phyloP scores from a whole-genome alignment of 768 basidiomycete genomes.

The Auriscalpium orientale region DNA sequence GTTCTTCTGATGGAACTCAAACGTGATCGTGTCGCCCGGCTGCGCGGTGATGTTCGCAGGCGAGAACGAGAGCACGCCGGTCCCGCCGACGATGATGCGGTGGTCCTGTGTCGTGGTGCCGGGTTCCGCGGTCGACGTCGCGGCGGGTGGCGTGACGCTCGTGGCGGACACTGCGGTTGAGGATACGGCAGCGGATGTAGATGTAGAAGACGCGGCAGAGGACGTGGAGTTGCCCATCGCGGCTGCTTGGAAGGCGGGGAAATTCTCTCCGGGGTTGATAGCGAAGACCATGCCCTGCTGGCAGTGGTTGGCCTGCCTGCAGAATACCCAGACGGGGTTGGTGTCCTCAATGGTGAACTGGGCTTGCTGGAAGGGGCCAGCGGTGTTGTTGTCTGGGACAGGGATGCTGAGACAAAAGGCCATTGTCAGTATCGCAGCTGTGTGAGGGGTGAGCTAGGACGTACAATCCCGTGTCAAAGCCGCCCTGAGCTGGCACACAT shows the following conservation, averaged over 20 bases:
- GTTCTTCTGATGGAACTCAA: slow-evolving; percentile 34
- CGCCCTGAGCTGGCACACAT: slow-evolving; percentile 32
- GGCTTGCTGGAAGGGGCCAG: slow-evolving; percentile 38
- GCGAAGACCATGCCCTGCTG: slow-evolving; percentile 60
- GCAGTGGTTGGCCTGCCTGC: slow-evolving; percentile 49
- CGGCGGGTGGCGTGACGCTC: slow-evolving; percentile 26
- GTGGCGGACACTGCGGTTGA: slow-evolving; percentile 19
- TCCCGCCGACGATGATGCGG: slow-evolving; percentile 22
- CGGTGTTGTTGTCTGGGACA: slow-evolving; percentile 34
- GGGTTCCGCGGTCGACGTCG: background rate
- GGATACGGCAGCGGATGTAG: slow-evolving; percentile 9
- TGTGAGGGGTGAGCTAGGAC: slow-evolving; percentile 12
- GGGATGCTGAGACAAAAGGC: slow-evolving; percentile 31
- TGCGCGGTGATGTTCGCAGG: slow-evolving; percentile 29
- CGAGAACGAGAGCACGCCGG: slow-evolving; percentile 19
- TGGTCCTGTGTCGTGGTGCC: slow-evolving; percentile 24
- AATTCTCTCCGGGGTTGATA: slow-evolving; percentile 49
- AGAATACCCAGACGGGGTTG: slow-evolving; percentile 53
- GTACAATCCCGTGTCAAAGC: slow-evolving; percentile 57
- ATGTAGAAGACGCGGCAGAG: slow-evolving; percentile 2
- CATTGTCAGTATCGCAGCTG: slow-evolving; percentile 16
- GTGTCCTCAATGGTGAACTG: slow-evolving; percentile 33
- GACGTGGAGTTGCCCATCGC: slow-evolving; percentile 30
- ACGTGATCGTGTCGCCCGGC: slow-evolving; percentile 32
- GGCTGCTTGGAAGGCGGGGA: slow-evolving; percentile 46